These are phyloP conservation scores for Henningerozyma blattae DNA, from an alignment of 805 yeast genomes.

Conservation along the genomic window DNA sequence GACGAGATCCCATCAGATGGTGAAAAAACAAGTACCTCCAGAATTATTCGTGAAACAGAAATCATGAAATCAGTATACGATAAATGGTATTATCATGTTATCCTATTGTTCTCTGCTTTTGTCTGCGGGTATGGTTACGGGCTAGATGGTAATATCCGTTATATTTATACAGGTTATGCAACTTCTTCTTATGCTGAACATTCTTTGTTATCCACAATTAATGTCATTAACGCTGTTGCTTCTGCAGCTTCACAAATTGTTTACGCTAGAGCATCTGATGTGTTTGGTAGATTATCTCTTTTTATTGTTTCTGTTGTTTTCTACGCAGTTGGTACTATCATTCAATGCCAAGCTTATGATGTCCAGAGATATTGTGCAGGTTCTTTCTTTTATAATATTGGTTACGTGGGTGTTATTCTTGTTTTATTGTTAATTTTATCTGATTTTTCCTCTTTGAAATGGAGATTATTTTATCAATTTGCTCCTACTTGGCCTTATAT, in stretches of 20 bases:
- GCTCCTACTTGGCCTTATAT: constrained; percentile 57
- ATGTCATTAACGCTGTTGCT: constrained; percentile 41
- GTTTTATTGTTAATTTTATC: constrained; percentile 43
- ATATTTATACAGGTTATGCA: constrained; percentile 34
- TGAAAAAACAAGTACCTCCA: neutral
- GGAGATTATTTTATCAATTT: constrained; percentile 50
- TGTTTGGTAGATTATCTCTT: constrained; percentile 43
- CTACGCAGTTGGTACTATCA: constrained; percentile 42
- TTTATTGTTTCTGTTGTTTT: constrained; percentile 32
- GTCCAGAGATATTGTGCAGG: constrained; percentile 45
- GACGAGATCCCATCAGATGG: too few species aligned
- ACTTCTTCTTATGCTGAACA: constrained; percentile 39
- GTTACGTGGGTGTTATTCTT: constrained; percentile 49
- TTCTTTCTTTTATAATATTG: constrained; percentile 33
- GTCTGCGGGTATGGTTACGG: constrained; percentile 48
- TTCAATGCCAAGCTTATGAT: constrained; percentile 41
- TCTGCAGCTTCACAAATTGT: constrained; percentile 49
- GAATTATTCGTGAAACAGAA: constrained; percentile 36
- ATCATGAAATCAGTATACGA: constrained; percentile 35
- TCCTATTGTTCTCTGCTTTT: constrained; percentile 38
- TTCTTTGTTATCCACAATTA: constrained; percentile 39
- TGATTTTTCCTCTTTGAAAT: constrained; percentile 51
- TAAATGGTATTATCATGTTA: constrained; percentile 23
- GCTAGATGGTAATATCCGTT: constrained; percentile 39
- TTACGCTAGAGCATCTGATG: constrained; percentile 43